Base-by-base conservation (phyloP, 768 basidiomycete genomes). In the Lyophyllum shimeji region DNA sequence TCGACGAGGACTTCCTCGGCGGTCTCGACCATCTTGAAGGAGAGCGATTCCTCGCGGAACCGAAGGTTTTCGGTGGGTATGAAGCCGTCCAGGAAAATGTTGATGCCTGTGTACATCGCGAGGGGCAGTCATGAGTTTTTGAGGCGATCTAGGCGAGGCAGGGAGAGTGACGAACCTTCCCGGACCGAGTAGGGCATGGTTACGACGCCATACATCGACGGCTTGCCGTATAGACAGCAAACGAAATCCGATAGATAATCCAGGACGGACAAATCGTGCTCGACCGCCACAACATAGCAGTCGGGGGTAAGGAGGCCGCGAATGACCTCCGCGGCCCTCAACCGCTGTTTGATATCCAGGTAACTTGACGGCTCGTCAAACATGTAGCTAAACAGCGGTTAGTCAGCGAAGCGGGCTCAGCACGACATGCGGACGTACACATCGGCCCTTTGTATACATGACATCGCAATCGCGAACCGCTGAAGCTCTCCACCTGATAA, bases 351-450 rank as follows among this genome's bases (percentile, higher is more conserved):
- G 74, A 98, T 84, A 78, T 99, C 97, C 62, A 99, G 83, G 70
- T 98, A 99, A 78, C 90, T 93, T 29, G 96, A 98, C 15, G 97
- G 97, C 69, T 98, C 97, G 76, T 98, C 95, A 67, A 98, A 98
- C 95, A 98, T 98, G 78, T 97, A 97, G 34, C 92, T 94, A 68
- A 23, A 21, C 23, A 50, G 1, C 23, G 15, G 13, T 52, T 21
- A 31, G 57, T 50, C 62, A 42, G 27, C 42, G 45, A 40, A 15
- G 20, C 15, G 29, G 49, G 23, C 17, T 34, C 23, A 53, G 21
- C n/a, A 45, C 52, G 53, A 42, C 42, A 21, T 18, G 31, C 20
- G 7, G 7, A 78, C 93, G 63, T 74, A 95, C 90, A 99, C 94
- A 69, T 99, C 96, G 43, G 97, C 97, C 55, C 73, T 82, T 71